Conservation (phyloP, 2,329 filamentous ascomycete genomes). For the Penicillium aurantiogriseum region DNA sequence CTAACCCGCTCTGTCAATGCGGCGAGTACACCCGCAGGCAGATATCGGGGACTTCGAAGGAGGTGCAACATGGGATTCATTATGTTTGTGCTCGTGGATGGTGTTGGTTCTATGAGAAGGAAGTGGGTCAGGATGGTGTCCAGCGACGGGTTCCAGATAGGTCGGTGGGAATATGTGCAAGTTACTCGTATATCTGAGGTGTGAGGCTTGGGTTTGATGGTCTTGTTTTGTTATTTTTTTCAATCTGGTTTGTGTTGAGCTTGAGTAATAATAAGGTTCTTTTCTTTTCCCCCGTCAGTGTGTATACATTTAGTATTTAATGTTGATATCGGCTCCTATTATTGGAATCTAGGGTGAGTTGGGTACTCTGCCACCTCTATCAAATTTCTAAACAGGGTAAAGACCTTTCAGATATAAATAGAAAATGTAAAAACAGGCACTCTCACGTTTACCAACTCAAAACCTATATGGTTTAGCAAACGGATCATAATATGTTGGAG, state of each 20-base stretch:
- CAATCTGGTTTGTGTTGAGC: background rate
- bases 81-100: constrained; percentile 9
- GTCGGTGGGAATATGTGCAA: background rate
- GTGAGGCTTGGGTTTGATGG: background rate
- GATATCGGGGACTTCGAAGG: background rate
- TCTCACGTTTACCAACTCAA: background rate
- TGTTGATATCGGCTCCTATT: background rate
- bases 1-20: constrained; percentile 8
- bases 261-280: background rate
- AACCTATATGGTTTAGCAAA: constrained; percentile 48
- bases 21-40: constrained; percentile 6
- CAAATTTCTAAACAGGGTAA: background rate
- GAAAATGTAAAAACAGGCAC: background rate
- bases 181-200: background rate
- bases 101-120: constrained; percentile 4
- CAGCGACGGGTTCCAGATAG: background rate
- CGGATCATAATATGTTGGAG: constrained; percentile 44
- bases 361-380: background rate
- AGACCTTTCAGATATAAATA: background rate
- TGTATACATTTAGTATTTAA: background rate
- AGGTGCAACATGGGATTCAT: constrained; percentile 2
- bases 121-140: background rate
- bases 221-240: background rate
- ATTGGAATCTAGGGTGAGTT: background rate
- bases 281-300: no score